phyloP scores from a whole-genome alignment of 1,284 basidiomycete genomes.

The Acaromyces ingoldii region DNA sequence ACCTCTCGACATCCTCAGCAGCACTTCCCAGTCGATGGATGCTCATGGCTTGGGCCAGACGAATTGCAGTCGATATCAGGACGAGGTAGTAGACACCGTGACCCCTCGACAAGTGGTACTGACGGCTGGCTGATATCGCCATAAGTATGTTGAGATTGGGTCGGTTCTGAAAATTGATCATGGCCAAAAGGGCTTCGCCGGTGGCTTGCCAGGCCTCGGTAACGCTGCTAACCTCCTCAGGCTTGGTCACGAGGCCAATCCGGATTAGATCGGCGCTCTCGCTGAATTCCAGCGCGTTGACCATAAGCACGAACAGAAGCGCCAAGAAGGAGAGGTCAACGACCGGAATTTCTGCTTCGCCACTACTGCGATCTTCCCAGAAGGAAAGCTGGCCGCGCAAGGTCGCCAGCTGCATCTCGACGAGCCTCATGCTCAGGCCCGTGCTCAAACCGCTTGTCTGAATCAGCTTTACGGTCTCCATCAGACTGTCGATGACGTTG shows the following conservation, averaged over 20 bases:
- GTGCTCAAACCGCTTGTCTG: neutral
- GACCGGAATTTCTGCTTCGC: neutral
- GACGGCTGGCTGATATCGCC: neutral
- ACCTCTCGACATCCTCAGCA: no score
- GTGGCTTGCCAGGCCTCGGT: neutral
- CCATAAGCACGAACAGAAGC: neutral
- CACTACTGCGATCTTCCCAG: neutral
- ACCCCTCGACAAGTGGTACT: neutral
- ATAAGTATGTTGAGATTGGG: conserved; percentile 9
- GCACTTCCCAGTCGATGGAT: no score
- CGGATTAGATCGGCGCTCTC: neutral
- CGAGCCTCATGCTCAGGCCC: neutral
- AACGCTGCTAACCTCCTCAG: neutral
- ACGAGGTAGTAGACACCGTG: no score
- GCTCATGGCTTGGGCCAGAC: no score
- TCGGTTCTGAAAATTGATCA: neutral
- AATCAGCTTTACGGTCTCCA: neutral
- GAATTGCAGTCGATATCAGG: no score
- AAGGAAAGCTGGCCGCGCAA: neutral
- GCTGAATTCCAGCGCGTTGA: neutral
- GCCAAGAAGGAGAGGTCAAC: conserved; percentile 4
- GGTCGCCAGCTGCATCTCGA: neutral
- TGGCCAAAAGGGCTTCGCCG: neutral
- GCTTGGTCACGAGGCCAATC: neutral
- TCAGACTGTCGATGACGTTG: neutral